Evolutionary conservation across 164 flowering plant species (phyloP), one percentile per base, ranked within the genome.

Genomic region (Cinnamomum micranthum): DNA sequence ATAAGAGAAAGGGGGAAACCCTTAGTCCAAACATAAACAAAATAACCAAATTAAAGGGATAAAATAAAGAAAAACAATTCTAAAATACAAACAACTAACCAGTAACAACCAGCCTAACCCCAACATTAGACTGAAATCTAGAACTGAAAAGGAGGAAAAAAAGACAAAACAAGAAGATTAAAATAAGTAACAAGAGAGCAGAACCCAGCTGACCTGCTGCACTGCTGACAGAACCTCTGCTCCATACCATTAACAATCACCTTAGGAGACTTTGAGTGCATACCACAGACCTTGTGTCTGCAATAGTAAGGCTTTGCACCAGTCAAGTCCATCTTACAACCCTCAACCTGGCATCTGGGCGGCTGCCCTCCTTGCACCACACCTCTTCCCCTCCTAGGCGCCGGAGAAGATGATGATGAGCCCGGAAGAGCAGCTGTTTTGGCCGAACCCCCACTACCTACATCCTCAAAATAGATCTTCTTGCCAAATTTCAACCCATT

Each of bases 291-390:
- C 78, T 87, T 91, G 73, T 91, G 97, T 88, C 92, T 88, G 3
- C 92, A 87, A 80, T 91, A 90, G 80, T 91, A 91, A 77, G 92
- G 81, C 74, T 91, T 91, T 9, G 88, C 90, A 78, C 86, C 89
- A 74, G 85, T 90, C 75, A 91, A 91, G 89, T 91, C 97, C 80
- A 84, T 81, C 27, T 77, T 73, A 70, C 97, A 91, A 0, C 93
- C 97, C 65, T 91, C 89, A 27, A 89, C 97, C 75, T 88, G 94
- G 68, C 97, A 91, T 81, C 91, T 84, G 1, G 97, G 88, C 6
- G 93, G 91, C 81, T 85, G 86, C 23, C 80, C 83, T 24, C 81
- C 78, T 59, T 75, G 84, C 31, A 65, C 77, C 68, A 47, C 70
- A 65, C 83, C 86, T 76, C 85, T 77, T 22, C 75, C 79, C 83